phyloP scores from a whole-genome alignment of 805 yeast species.

The Ogataea methanolica region DNA sequence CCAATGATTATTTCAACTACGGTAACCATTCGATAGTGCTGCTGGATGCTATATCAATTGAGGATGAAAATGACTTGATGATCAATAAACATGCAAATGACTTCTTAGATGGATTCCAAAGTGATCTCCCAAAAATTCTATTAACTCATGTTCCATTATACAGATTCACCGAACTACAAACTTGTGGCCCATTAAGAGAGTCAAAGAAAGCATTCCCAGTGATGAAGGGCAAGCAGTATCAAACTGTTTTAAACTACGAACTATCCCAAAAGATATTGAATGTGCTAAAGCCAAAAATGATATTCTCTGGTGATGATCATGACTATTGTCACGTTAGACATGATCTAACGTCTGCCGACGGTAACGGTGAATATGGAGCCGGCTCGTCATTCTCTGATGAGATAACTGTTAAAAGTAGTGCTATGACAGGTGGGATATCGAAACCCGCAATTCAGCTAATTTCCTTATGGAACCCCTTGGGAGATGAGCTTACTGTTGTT shows the following conservation, averaged over 20 bases:
- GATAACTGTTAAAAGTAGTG: constrained; percentile 80
- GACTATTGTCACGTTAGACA: constrained; percentile 85
- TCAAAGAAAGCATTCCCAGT: constrained; percentile 60
- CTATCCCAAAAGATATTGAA: constrained; percentile 54
- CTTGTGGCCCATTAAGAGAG: constrained; percentile 79
- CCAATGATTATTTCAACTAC: constrained; percentile 49
- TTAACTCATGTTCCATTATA: constrained; percentile 85
- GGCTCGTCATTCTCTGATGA: constrained; percentile 37
- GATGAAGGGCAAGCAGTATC: constrained; percentile 77
- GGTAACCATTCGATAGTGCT: constrained; percentile 71
- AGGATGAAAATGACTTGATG: constrained; percentile 45
- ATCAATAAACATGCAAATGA: constrained; percentile 44
- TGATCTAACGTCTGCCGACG: constrained; percentile 12
- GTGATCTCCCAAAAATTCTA: constrained; percentile 56
- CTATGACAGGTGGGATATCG: constrained; percentile 89
- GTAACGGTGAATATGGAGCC: not conserved
- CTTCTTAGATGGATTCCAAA: constrained; percentile 43
- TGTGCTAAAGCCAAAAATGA: constrained; percentile 57
- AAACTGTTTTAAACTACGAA: constrained; percentile 68
- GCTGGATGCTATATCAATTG: constrained; percentile 75
- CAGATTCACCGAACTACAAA: constrained; percentile 51
- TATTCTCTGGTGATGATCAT: constrained; percentile 94
- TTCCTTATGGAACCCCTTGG: constrained; percentile 43
- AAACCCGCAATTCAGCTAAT: constrained; percentile 85
- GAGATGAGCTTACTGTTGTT: not conserved